phyloP scores from a whole-genome alignment of 805 yeast species.

The Citeromyces matritensis region DNA sequence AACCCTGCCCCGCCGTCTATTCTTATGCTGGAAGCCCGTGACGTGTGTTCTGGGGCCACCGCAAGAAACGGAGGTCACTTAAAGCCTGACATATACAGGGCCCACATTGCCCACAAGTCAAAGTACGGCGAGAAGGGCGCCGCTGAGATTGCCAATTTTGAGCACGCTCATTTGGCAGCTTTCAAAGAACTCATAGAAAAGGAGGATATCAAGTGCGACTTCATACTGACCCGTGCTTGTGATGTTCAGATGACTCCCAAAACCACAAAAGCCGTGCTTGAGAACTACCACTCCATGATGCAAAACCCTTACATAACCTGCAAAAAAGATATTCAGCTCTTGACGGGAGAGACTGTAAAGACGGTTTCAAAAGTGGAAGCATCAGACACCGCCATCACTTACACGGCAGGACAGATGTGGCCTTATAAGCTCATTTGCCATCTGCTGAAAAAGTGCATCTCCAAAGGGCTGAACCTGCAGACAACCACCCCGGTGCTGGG shows the following conservation, averaged over 20 bases:
- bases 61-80: slow-evolving; percentile 36
- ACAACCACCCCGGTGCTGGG: slow-evolving; percentile 22
- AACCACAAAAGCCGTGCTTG: slow-evolving; percentile 6
- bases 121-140: slow-evolving; percentile 10
- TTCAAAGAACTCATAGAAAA: slow-evolving; percentile 17
- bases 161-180: slow-evolving; percentile 15
- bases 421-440: slow-evolving; percentile 23
- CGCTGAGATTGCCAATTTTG: slow-evolving; percentile 17
- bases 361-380: slow-evolving; percentile 13
- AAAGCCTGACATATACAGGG: slow-evolving; percentile 16
- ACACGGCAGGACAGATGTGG: slow-evolving; percentile 27
- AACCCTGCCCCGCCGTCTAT: slow-evolving; percentile 5
- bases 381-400: slow-evolving; percentile 16
- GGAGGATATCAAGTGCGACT: slow-evolving; percentile 13
- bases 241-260: slow-evolving; percentile 10
- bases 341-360: slow-evolving; percentile 15
- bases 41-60: slow-evolving; percentile 23
- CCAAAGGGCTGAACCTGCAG: slow-evolving; percentile 21
- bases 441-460: slow-evolving; percentile 14
- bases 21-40: slow-evolving; percentile 18
- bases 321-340: slow-evolving; percentile 16
- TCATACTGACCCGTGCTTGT: slow-evolving; percentile 13
- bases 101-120: slow-evolving; percentile 4
- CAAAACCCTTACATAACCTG: slow-evolving; percentile 13
- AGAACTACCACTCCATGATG: slow-evolving; percentile 8